Evolutionary conservation across 805 yeast genomes (phyloP).

Genomic region (Candida pseudofarinosa): DNA sequence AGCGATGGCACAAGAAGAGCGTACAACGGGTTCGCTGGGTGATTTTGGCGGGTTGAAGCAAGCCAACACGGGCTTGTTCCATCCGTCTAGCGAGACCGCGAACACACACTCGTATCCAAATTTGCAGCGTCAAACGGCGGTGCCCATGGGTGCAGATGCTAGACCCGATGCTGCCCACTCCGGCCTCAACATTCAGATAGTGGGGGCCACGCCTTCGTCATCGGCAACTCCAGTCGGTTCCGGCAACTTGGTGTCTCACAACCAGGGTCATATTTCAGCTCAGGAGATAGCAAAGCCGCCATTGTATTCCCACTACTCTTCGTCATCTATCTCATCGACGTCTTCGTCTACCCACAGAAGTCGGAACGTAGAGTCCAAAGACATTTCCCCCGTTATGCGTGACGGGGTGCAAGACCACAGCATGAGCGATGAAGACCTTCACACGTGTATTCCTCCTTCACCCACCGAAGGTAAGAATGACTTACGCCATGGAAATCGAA

Average conservation of each 20-base stretch:
- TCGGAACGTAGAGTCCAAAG: not conserved
- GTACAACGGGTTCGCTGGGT: not conserved
- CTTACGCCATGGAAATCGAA: not conserved
- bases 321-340: not conserved
- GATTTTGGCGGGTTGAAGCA: not conserved
- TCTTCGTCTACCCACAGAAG: not conserved
- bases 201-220: not conserved
- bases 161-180: not conserved
- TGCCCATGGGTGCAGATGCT: no score
- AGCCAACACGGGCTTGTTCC: not conserved
- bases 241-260: not conserved
- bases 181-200: not conserved
- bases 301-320: not conserved
- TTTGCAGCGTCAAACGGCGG: no score
- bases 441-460: slow-evolving; percentile 1
- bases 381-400: slow-evolving; percentile 1
- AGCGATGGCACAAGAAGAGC: not conserved
- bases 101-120: no score
- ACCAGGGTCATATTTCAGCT: not conserved
- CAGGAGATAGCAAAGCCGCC: not conserved
- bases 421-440: not conserved
- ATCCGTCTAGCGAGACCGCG: not conserved
- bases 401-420: not conserved
- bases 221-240: not conserved
- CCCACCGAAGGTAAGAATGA: slow-evolving; percentile 1